Percentiles rank a stretch among this genome's conserved stretches.
These are phyloP conservation scores for Paramecium primaurelia DNA, from an alignment of 73 alveolate genomes.

Conservation along the genomic window DNA sequence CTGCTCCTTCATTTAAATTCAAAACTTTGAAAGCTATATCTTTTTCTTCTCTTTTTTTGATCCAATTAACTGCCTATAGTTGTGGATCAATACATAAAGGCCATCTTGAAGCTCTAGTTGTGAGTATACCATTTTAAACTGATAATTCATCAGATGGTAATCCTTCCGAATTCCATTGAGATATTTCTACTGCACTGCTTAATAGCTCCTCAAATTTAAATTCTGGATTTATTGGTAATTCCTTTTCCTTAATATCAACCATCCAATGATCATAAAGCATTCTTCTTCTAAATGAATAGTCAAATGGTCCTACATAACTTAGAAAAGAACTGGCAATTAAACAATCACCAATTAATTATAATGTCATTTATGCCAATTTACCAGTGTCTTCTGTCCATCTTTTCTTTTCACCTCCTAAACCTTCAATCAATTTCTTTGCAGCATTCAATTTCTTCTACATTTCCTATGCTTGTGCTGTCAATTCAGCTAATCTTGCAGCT, in stretches of 20 bases:
- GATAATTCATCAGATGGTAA: slow-evolving; percentile 96
- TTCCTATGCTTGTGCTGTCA: slow-evolving; percentile 85
- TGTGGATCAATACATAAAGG: slow-evolving; percentile 99
- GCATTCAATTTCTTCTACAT: slow-evolving; percentile 93
- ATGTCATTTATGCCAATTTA: slow-evolving; percentile 79
- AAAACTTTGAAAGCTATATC: slow-evolving; percentile 74
- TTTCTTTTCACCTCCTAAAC: slow-evolving; percentile 97
- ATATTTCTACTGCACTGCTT: slow-evolving; percentile 97
- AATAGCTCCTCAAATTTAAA: slow-evolving; percentile 95
- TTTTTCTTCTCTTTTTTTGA: slow-evolving; percentile 83
- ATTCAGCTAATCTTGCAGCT: slow-evolving; percentile 75
- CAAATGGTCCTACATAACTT: slow-evolving; percentile 98
- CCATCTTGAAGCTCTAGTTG: slow-evolving; percentile 97
- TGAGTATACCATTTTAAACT: slow-evolving; percentile 94
- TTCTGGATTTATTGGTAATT: slow-evolving; percentile 86
- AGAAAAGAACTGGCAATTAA: slow-evolving; percentile 95
- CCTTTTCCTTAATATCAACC: slow-evolving; percentile 80
- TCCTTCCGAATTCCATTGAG: slow-evolving; percentile 89
- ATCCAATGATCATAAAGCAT: slow-evolving; percentile 98
- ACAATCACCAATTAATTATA: slow-evolving; percentile 97
- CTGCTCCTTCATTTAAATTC: slow-evolving; percentile 79
- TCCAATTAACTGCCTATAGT: slow-evolving; percentile 95
- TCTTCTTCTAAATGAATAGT: slow-evolving; percentile 87
- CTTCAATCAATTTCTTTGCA: slow-evolving; percentile 97
- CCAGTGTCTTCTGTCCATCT: slow-evolving; percentile 89